phyloP scores from a whole-genome alignment of 106 monocot genomes.

The Cymbidium sinense region DNA sequence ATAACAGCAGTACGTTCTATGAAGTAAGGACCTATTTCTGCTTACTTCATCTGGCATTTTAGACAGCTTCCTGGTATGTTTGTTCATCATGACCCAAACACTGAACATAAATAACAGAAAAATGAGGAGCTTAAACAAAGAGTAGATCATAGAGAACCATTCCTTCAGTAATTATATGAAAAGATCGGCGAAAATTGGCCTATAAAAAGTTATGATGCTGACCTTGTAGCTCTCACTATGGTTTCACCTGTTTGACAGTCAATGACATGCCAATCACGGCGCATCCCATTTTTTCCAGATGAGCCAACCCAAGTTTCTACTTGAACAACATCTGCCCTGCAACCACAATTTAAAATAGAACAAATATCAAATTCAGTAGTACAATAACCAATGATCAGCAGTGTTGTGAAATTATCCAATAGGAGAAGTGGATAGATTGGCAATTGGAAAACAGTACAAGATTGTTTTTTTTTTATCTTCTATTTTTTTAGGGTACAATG shows the following conservation, averaged over 20 bases:
- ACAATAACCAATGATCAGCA: neutral
- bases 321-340: conserved; percentile 88
- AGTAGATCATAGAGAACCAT: neutral
- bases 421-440: too few relatives aligned
- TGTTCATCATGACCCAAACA: conserved; percentile 97
- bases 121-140: neutral
- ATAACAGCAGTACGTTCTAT: conserved; percentile 44
- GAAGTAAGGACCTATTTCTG: conserved; percentile 72
- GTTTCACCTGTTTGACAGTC: conserved; percentile 69
- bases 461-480: too few relatives aligned
- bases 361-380: neutral
- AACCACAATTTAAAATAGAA: neutral
- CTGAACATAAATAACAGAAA: conserved; percentile 24
- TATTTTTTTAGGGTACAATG: too few relatives aligned
- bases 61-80: conserved; percentile 55
- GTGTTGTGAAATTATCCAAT: too few relatives aligned
- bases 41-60: conserved; percentile 85
- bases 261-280: conserved; percentile 86
- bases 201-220: neutral
- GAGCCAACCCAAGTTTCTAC: conserved; percentile 89
- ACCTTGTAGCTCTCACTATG: conserved; percentile 84
- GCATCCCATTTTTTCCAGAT: conserved; percentile 96
- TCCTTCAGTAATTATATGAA: neutral
- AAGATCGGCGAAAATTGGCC: neutral
- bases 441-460: too few relatives aligned